These are phyloP conservation scores for Solanum lycopersicoides DNA, from an alignment of 257 asterid species.

Conservation along the genomic window DNA sequence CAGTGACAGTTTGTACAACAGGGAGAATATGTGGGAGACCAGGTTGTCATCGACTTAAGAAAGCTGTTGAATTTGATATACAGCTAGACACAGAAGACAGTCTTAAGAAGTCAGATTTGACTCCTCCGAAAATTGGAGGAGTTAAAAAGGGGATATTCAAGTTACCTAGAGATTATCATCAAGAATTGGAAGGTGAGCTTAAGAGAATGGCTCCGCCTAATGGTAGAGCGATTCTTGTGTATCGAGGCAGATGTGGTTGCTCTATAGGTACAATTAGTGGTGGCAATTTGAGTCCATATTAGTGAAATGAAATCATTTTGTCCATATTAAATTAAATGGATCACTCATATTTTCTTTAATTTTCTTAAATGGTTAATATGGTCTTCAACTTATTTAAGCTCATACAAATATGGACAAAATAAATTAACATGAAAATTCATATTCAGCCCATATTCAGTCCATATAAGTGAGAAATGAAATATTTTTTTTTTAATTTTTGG, in stretches of 20 bases:
- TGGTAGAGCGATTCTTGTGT: conserved; percentile 41
- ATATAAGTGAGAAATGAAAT: too few relatives aligned
- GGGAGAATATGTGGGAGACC: conserved; percentile 35
- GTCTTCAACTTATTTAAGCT: too few relatives aligned
- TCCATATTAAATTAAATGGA: too few relatives aligned
- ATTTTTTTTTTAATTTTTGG: too few relatives aligned
- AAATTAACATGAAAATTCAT: too few relatives aligned
- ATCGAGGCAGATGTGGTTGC: conserved; percentile 48
- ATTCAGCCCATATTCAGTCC: too few relatives aligned
- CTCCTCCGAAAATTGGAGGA: conserved; percentile 1
- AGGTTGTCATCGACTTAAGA: conserved; percentile 30
- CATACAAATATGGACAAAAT: too few relatives aligned
- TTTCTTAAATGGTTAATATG: too few relatives aligned
- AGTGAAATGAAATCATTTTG: too few relatives aligned
- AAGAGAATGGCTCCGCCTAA: conserved; percentile 54
- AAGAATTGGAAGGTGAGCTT: conserved; percentile 44
- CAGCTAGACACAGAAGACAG: conserved; percentile 48
- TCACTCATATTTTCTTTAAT: too few relatives aligned
- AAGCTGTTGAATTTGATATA: conserved; percentile 49
- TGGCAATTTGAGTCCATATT: too few relatives aligned
- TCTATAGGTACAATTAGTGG: conserved; percentile 36
- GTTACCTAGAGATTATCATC: conserved; percentile 31
- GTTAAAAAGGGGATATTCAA: neutral
- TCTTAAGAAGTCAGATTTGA: conserved; percentile 19
- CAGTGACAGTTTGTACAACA: conserved; percentile 32